These are phyloP conservation scores for Fusarium palustre DNA, from an alignment of 2,329 filamentous ascomycete genomes.

Conservation along the genomic window DNA sequence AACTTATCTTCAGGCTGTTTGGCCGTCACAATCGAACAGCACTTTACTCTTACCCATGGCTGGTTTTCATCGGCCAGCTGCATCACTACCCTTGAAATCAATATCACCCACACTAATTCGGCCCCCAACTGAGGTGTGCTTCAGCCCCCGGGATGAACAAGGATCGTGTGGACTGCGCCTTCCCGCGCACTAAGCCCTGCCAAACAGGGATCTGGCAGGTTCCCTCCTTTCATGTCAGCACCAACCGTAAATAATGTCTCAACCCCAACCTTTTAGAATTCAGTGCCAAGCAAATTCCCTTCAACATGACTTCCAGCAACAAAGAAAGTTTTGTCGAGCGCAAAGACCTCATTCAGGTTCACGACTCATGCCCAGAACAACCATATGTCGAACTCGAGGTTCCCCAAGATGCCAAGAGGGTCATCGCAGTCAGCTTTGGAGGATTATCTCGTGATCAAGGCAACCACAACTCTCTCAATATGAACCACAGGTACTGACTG, in stretches of 20 bases:
- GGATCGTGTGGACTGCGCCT: background rate
- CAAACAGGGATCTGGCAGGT: background rate
- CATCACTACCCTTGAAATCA: too few species aligned
- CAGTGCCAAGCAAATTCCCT: background rate
- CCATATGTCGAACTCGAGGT: conserved; percentile 32
- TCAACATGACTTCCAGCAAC: background rate
- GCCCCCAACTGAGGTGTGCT: too few species aligned
- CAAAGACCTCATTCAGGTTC: conserved; percentile 26
- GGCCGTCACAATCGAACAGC: too few species aligned
- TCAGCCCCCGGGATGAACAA: too few species aligned
- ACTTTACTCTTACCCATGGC: too few species aligned
- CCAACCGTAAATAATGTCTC: background rate
- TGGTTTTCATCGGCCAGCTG: too few species aligned
- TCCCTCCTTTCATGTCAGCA: background rate
- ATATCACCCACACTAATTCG: too few species aligned
- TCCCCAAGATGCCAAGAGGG: conserved; percentile 21
- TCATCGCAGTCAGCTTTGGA: conserved; percentile 23
- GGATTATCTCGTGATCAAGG: conserved; percentile 32
- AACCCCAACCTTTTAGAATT: background rate
- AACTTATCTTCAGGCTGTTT: too few species aligned
- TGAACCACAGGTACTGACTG: accelerated
- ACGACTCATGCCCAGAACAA: conserved; percentile 28
- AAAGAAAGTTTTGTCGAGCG: conserved; percentile 19
- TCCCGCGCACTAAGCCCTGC: background rate
- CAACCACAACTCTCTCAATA: background rate